These are phyloP conservation scores for Kregervanrija delftensis DNA, from an alignment of 805 yeast species.

Conservation along the genomic window DNA sequence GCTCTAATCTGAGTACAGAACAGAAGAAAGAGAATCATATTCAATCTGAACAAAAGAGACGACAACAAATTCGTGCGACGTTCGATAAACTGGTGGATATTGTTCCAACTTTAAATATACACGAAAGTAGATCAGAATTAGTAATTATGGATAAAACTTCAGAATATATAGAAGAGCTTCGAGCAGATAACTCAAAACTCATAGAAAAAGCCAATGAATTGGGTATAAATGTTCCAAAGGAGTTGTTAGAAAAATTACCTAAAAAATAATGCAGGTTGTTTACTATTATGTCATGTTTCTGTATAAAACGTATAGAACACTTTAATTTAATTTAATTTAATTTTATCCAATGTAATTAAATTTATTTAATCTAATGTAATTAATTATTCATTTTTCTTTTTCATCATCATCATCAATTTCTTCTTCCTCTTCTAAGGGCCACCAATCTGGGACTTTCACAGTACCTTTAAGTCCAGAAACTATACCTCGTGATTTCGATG, in stretches of 20 bases:
- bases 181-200: constrained; percentile 42
- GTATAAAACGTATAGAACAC: too few species aligned
- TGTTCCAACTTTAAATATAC: constrained; percentile 65
- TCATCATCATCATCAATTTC: constrained; percentile 7
- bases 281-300: too few species aligned
- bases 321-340: too few species aligned
- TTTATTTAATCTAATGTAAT: too few species aligned
- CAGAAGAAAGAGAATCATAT: constrained; percentile 31
- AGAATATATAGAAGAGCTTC: constrained; percentile 45
- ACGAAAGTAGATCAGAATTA: constrained; percentile 76
- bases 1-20: constrained; percentile 18
- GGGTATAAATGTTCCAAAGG: constrained; percentile 34
- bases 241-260: constrained; percentile 12
- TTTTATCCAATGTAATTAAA: too few species aligned
- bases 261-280: constrained; percentile 8
- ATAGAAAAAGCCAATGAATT: constrained; percentile 33
- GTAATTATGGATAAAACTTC: constrained; percentile 55
- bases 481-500: constrained; percentile 7
- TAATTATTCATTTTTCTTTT: too few species aligned
- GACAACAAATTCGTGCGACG: constrained; percentile 78
- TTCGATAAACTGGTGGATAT: constrained; percentile 68
- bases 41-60: constrained; percentile 69
- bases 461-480: constrained; percentile 22
- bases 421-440: constrained; percentile 44
- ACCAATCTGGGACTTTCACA: constrained; percentile 65